Evolutionary conservation across 139 green algal genomes (phyloP), one percentile per base, ranked within the genome.

Genomic region (Pleodorina starrii): DNA sequence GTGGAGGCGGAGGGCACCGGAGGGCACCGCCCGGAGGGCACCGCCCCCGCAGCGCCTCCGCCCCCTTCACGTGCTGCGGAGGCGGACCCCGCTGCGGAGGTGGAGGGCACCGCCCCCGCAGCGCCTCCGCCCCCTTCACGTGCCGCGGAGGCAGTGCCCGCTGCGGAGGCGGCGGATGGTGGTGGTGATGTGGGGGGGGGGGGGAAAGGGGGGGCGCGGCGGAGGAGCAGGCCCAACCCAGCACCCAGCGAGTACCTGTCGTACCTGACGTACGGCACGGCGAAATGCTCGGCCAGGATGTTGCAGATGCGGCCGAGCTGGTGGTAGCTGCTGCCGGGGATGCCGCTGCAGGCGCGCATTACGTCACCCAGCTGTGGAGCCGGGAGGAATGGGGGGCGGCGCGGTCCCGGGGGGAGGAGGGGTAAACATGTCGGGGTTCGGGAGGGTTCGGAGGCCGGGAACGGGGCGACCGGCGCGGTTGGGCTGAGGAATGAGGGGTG

Each of bases 211-310:
- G n/a, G 2, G 63, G 27, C 19, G 32, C 32, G 21, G 29, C 29
- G 54, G 54, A 12, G 54, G 5, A 4, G 3, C 35, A 48, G 19
- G 38, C 38, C 57, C 14, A n/a, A 27, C 57, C 7, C 40, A 57
- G 0, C 38, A n/a, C n/a, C n/a, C n/a, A n/a, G n/a, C n/a, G n/a
- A n/a, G 42, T 46, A 19, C 35, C 35, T 14, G 27, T 5, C 77
- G 6, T 21, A 87, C 81, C 81, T 87, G 42, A 76, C 81, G 43
- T 78, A 78, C 25, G 81, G 17, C 42, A 87, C 60, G 1, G 6
- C 10, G 81, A 87, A 87, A 14, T 77, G 81, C 0, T 87, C 81
- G 0, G 81, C 81, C 29, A 87, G 32, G 42, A 87, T 87, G 59
- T 35, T 44, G 60, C 60, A 77, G 7, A 59, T 48, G 43, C 59